A percentile compares a stretch with the other conserved stretches of the same genome.
phyloP scores from a whole-genome alignment of 345 rosid genomes.

The Anacardium occidentale region DNA sequence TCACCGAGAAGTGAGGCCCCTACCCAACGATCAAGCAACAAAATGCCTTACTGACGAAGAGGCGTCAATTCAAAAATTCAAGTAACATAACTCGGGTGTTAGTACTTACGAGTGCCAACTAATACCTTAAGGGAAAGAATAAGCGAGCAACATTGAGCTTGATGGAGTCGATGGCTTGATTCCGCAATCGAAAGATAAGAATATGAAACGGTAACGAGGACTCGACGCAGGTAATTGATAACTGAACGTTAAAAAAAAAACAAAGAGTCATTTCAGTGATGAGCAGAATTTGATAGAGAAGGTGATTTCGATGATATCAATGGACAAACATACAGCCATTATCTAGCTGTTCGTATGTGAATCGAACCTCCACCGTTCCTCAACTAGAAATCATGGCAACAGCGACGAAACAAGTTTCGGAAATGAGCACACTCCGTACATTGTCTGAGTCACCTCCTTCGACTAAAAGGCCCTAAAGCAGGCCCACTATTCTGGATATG shows the following conservation, averaged over 20 bases:
- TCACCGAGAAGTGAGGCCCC: no score
- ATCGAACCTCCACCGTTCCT: background rate
- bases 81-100: no score
- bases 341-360: background rate
- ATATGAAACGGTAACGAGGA: conserved; percentile 33
- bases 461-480: background rate
- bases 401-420: background rate
- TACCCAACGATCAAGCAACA: no score
- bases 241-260: conserved; percentile 26
- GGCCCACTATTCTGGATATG: background rate
- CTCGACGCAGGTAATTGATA: conserved; percentile 44
- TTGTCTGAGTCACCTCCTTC: background rate
- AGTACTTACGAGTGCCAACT: conserved; percentile 27
- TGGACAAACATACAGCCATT: background rate
- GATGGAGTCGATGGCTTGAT: conserved; percentile 43
- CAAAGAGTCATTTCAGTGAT: background rate
- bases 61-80: no score
- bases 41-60: no score
- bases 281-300: background rate
- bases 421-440: no score
- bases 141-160: conserved; percentile 40
- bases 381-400: background rate
- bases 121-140: conserved; percentile 29
- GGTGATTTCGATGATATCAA: background rate
- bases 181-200: conserved; percentile 36